phyloP scores from a whole-genome alignment of 257 asterid species.

The Oldenlandia corymbosa region DNA sequence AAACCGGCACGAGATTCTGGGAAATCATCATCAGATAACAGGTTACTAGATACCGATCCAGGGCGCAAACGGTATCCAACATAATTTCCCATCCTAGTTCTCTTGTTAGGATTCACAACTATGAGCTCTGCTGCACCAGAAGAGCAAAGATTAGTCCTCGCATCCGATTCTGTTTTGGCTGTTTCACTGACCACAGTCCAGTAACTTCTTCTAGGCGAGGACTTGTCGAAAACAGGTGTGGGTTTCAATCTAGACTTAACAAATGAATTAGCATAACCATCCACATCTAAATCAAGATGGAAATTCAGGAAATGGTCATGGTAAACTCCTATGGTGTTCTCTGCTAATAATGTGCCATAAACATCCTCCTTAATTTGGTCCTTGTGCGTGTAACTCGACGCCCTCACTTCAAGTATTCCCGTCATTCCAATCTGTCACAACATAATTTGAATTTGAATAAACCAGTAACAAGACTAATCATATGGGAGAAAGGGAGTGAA shows the following conservation, averaged over 20 bases:
- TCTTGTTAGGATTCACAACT: slow-evolving; percentile 52
- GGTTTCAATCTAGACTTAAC: slow-evolving; percentile 18
- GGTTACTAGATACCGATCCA: slow-evolving; percentile 37
- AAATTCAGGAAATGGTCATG: slow-evolving; percentile 34
- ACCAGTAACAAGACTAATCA: background rate
- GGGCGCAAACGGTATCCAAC: slow-evolving; percentile 50
- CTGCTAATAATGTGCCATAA: slow-evolving; percentile 53
- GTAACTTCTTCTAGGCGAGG: slow-evolving; percentile 29
- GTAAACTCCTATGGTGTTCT: slow-evolving; percentile 29
- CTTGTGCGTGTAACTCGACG: slow-evolving; percentile 35
- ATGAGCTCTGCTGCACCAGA: slow-evolving; percentile 41
- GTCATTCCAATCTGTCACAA: slow-evolving; percentile 40
- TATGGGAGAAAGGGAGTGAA: no score
- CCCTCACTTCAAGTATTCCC: slow-evolving; percentile 55
- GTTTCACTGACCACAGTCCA: slow-evolving; percentile 26
- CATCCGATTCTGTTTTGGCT: slow-evolving; percentile 36
- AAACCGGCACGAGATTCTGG: slow-evolving; percentile 64
- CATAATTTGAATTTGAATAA: background rate
- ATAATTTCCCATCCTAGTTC: slow-evolving; percentile 44
- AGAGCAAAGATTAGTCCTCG: slow-evolving; percentile 30
- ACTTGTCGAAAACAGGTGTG: background rate
- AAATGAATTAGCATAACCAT: slow-evolving; percentile 30
- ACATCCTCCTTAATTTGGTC: slow-evolving; percentile 24
- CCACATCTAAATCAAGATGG: slow-evolving; percentile 37
- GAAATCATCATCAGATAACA: slow-evolving; percentile 49